These are phyloP conservation scores for Aegilops sharonensis DNA, from an alignment of 176 grass and related monocot genomes.

Conservation along the genomic window DNA sequence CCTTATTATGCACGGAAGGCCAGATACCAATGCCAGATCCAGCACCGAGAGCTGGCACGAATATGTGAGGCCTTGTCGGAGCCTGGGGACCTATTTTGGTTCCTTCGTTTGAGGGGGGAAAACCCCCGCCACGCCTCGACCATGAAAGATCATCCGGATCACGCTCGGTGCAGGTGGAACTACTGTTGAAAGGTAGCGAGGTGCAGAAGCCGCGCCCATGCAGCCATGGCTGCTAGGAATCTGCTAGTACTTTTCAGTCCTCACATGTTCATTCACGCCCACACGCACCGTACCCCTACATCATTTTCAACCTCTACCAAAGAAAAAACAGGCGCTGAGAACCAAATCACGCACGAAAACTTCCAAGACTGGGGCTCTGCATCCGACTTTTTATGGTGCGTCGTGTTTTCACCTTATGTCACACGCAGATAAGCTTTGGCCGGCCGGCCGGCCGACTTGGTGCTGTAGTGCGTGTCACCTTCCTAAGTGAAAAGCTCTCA, in stretches of 20 bases:
- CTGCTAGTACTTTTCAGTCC: background rate
- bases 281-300: background rate
- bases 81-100: too few species aligned
- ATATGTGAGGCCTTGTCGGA: background rate
- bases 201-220: background rate
- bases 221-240: background rate
- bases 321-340: background rate
- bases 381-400: background rate
- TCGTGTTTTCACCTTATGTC: background rate
- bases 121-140: too few species aligned
- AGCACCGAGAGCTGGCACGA: background rate
- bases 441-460: too few species aligned
- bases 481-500: background rate
- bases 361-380: background rate
- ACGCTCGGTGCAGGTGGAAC: too few species aligned
- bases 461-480: conserved; percentile 18
- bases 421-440: conserved; percentile 6
- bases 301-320: background rate
- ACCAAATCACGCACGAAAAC: background rate
- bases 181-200: background rate
- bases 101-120: too few species aligned
- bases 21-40: background rate
- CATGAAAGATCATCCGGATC: too few species aligned
- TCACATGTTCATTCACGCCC: background rate
- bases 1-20: background rate